phyloP scores from a whole-genome alignment of 2,329 filamentous ascomycete species.

The Aspergillus sojae region DNA sequence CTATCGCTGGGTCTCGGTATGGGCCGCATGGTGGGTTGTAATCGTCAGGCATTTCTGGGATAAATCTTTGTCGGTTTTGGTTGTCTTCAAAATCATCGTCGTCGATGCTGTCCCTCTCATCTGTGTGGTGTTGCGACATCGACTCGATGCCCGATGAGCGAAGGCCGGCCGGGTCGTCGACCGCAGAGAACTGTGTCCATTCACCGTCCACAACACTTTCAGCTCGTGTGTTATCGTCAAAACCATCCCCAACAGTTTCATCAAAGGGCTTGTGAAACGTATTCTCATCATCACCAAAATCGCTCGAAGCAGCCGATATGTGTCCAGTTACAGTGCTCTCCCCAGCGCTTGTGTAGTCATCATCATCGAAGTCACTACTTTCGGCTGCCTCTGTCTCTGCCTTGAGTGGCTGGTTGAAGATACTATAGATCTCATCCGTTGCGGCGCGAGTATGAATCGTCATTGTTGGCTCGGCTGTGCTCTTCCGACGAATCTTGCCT shows the following conservation, averaged over 20 bases:
- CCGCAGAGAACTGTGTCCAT: slow-evolving; percentile 85
- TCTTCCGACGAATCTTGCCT: slow-evolving; percentile 81
- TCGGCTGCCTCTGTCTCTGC: slow-evolving; percentile 57
- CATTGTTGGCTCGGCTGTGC: slow-evolving; percentile 86
- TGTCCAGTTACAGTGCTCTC: slow-evolving; percentile 82
- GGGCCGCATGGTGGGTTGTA: slow-evolving; percentile 78
- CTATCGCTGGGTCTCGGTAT: slow-evolving; percentile 76
- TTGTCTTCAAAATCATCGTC: slow-evolving; percentile 39
- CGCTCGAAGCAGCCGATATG: slow-evolving; percentile 64
- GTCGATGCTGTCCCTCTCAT: slow-evolving; percentile 29
- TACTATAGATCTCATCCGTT: slow-evolving; percentile 95
- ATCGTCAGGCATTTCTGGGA: slow-evolving; percentile 78
- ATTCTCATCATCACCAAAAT: slow-evolving; percentile 64
- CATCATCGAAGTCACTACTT: slow-evolving; percentile 66
- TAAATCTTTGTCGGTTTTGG: slow-evolving; percentile 44
- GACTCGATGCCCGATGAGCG: slow-evolving; percentile 26
- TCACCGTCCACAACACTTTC: slow-evolving; percentile 67
- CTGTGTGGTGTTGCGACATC: slow-evolving; percentile 17
- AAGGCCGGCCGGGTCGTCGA: slow-evolving; percentile 51
- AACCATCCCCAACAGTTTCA: slow-evolving; percentile 49
- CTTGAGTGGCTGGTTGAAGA: slow-evolving; percentile 85
- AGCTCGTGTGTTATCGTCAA: slow-evolving; percentile 43
- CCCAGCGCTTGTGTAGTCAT: slow-evolving; percentile 80
- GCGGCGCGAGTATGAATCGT: slow-evolving; percentile 93
- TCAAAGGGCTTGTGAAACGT: slow-evolving; percentile 45